Evolutionary conservation across 1,139 yeast species (phyloP).

Genomic region (Sporopachydermia cereana): DNA sequence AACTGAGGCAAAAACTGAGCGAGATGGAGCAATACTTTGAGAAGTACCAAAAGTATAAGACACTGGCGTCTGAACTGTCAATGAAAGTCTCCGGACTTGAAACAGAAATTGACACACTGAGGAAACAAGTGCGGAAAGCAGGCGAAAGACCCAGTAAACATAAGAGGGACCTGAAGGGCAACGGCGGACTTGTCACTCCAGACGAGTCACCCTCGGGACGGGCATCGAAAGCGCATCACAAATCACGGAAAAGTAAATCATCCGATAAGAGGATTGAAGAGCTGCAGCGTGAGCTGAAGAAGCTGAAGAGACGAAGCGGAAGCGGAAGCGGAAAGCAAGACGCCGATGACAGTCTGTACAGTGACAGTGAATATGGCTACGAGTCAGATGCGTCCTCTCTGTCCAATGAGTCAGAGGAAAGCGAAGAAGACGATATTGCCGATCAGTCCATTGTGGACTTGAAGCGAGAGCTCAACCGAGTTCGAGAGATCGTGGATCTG

Average conservation of each 20-base stretch:
- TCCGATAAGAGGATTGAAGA: background rate
- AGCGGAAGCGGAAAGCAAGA: too few species aligned
- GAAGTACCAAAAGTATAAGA: constrained; percentile 1
- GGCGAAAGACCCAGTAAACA: background rate
- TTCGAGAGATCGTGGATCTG: background rate
- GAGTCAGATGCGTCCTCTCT: background rate
- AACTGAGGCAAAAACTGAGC: background rate
- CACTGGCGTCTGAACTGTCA: background rate
- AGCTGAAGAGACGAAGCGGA: background rate
- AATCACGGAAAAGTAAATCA: background rate
- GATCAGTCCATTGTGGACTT: background rate
- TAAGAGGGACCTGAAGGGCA: background rate
- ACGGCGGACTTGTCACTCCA: background rate
- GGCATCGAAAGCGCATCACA: background rate
- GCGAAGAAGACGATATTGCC: background rate
- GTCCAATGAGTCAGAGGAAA: background rate
- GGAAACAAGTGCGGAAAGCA: background rate
- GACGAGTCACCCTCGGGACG: background rate
- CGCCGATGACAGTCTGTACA: too few species aligned
- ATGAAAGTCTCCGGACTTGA: background rate
- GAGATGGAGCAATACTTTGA: background rate
- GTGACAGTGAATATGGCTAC: background rate
- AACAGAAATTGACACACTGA: background rate
- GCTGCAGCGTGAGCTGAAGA: background rate
- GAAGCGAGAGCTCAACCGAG: background rate